Conservation (phyloP, 176 grass and related monocot genomes). For the Cenchrus americanus region DNA sequence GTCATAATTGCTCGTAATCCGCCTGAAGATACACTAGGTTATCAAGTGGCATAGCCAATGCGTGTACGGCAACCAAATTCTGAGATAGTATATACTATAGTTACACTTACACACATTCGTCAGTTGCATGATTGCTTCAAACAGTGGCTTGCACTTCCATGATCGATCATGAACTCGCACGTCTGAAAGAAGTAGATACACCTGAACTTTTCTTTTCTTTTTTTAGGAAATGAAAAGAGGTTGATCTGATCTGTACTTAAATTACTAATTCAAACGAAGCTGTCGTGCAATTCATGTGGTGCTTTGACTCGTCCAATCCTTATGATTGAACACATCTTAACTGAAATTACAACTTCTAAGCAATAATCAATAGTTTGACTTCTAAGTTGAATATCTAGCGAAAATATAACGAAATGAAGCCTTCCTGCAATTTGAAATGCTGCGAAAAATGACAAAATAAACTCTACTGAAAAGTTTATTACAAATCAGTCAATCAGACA, state of each 20-base stretch:
- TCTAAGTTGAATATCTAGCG: background rate
- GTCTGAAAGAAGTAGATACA: constrained; percentile 1
- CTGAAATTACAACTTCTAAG: background rate
- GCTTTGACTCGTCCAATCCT: background rate
- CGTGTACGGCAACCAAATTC: constrained; percentile 48
- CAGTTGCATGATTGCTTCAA: constrained; percentile 1
- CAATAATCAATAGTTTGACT: background rate
- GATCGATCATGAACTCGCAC: background rate
- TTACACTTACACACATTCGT: background rate
- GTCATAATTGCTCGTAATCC: constrained; percentile 49
- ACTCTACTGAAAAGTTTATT: background rate
- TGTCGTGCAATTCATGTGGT: background rate
- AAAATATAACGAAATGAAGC: background rate
- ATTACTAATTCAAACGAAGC: background rate
- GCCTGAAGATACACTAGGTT: constrained; percentile 11
- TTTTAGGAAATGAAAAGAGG: background rate
- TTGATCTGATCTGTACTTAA: background rate
- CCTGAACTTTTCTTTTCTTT: background rate
- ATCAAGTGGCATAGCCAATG: constrained; percentile 28
- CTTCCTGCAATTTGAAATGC: background rate
- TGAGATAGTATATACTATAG: background rate
- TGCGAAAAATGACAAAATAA: background rate
- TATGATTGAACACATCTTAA: background rate
- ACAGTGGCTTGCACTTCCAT: constrained; percentile 13
- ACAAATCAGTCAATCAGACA: constrained; percentile 10